Evolutionary conservation across 768 basidiomycete species (phyloP), one percentile per base, ranked within the genome.

Genomic region (Suillus clintonianus): DNA sequence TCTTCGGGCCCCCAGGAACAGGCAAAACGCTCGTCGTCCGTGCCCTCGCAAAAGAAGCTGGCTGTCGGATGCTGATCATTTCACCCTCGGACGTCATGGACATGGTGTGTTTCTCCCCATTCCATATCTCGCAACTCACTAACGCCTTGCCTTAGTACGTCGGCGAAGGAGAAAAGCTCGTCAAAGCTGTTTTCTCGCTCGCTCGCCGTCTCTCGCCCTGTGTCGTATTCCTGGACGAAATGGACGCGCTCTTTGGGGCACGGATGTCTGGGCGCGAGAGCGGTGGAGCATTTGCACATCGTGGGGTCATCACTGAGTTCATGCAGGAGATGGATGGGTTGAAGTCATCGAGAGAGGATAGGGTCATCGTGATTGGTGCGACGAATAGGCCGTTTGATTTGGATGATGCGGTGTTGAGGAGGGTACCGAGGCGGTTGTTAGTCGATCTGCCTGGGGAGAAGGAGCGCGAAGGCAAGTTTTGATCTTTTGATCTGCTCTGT

Each of bases 271-370:
- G 85, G 4, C 84, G 90, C 13, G 90, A 92, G 59, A 88, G 88
- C 45, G 92, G 90, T 10, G 88, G 94, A 61, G 87, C 87, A 14
- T 84, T 91, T 69, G 93, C 94, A 6, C 94, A 97, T 70, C 83
- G 94, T 45, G 91, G 93, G 51, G 87, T 96, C 59, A 90, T 93
- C 72, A 95, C 93, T 11, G 92, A 95, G 75, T 94, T 94, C 74
- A 94, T 95, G 92, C 92, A 93, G 72, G 94, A 97, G 74, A 97
- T 98, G 95, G 95, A 98, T 70, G 95, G 95, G 3, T 78, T 98
- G 63, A 91, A 88, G 72, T 85, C 91, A 10, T 89, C 88, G 34
- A 85, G 84, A 66, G 91, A 94, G 60, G 87, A 92, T 66, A 87
- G 86, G 65, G 87, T 97, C 62, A 89, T 97, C 62, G 89, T 98